phyloP scores from a whole-genome alignment of 1,284 basidiomycete genomes.

The Puccinia horiana region DNA sequence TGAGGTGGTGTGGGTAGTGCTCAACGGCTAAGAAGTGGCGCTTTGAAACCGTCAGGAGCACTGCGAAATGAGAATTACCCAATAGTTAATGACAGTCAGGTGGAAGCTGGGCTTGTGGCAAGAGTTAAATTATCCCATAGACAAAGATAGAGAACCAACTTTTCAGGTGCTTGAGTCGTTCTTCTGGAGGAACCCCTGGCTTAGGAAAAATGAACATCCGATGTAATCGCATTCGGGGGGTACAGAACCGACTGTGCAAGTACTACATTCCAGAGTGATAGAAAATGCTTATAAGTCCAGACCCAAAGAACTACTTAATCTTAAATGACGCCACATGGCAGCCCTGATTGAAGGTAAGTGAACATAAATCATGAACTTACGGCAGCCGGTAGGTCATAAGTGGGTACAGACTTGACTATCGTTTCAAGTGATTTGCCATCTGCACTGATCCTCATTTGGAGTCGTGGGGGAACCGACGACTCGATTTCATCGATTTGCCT shows the following conservation, averaged over 20 bases:
- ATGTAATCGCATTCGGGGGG: slow-evolving; percentile 13
- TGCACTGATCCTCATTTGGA: not conserved
- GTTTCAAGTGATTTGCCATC: slow-evolving; percentile 27
- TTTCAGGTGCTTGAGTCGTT: slow-evolving; percentile 18
- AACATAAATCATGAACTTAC: not conserved
- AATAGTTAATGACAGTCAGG: too few species aligned
- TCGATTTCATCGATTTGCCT: slow-evolving; percentile 8
- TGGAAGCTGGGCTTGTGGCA: not conserved
- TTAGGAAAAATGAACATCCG: slow-evolving; percentile 43
- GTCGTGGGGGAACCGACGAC: slow-evolving; percentile 4
- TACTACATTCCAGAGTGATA: not conserved
- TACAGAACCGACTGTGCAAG: slow-evolving; percentile 13
- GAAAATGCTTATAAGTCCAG: not conserved
- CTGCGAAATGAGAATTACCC: not conserved
- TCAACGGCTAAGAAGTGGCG: slow-evolving; percentile 22
- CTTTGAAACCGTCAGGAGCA: not conserved
- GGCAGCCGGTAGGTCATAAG: not conserved
- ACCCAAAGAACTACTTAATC: too few species aligned
- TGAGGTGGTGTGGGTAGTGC: not conserved
- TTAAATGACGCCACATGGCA: not conserved
- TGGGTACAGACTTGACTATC: not conserved
- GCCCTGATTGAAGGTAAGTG: not conserved
- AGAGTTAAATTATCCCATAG: not conserved
- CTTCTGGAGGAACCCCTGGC: slow-evolving; percentile 12
- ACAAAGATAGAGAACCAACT: not conserved